Base-by-base conservation (phyloP, 2,329 filamentous ascomycete genomes). In the Xylariaceae sp. region DNA sequence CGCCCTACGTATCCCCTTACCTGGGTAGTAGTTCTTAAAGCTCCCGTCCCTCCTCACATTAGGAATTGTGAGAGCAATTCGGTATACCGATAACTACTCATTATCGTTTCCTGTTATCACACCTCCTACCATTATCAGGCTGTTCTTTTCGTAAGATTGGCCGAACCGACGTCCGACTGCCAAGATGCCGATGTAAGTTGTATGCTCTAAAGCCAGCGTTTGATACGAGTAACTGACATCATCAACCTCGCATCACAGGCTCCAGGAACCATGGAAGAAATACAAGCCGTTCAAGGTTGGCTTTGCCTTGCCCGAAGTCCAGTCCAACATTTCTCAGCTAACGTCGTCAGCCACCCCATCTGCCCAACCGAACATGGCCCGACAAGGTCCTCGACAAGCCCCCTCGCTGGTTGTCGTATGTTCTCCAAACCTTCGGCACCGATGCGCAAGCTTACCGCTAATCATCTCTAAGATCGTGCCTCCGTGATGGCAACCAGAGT, bases 401-500 rank as follows among this genome's bases (percentile, higher is more conserved):
- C 34, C 89, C 88, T 24, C 76, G 90, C 56, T 97, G 89, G 89
- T 78, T 96, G 21, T 24, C 21, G 21, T 24, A 24, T 11, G 21
- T 24, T 24, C 11, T 11, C 21, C 21, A 7, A 11, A 6, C 7
- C 11, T 24, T 7, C 21, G 7, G 7, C 21, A 24, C 11, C 21
- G 21, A 11, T 11, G 21, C 21, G 21, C 11, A 6, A 7, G 21
- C 6, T 11, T 11, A 6, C 6, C 11, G 21, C 21, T 24, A 24
- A 24, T 24, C 6, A 7, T 7, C 21, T 11, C 21, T 7, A 7
- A 24, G 21, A 6, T 24, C 21, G 11, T 59, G 84, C 85, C 31
- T 94, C 88, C 28, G 90, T 57, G 90, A 97, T 71, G 90, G 89
- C 41, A 96, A 96, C 71, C 90, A 97, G 70, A 89, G 83, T 63